Conservation (phyloP, 2,329 filamentous ascomycete genomes). For the Fusarium neocosmosporiellum region DNA sequence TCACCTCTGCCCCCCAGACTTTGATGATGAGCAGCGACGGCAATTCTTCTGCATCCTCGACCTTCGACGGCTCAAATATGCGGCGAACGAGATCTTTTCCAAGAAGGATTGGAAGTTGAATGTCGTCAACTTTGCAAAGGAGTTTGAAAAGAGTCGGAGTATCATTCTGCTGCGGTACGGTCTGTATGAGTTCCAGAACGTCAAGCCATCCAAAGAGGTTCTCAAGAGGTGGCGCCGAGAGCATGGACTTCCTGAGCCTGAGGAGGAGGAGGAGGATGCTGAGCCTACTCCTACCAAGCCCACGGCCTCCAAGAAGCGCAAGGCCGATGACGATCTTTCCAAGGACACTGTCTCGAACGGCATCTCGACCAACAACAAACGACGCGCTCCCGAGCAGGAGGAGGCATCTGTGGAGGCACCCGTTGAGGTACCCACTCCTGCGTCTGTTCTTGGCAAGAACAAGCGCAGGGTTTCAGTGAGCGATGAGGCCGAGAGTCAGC, state of each 20-base stretch:
- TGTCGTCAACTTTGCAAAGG: constrained; percentile 71
- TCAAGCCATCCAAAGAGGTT: constrained; percentile 68
- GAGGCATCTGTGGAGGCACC: constrained; percentile 52
- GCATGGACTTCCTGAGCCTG: constrained; percentile 63
- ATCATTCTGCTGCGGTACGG: constrained; percentile 71
- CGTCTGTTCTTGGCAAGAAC: constrained; percentile 55
- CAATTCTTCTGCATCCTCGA: constrained; percentile 74
- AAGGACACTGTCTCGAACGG: constrained; percentile 51
- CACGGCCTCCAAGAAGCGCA: constrained; percentile 63
- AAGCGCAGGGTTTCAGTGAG: constrained; percentile 64
- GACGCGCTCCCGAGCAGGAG: constrained; percentile 57
- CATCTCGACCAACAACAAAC: constrained; percentile 57
- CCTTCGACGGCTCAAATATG: constrained; percentile 70
- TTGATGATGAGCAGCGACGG: constrained; percentile 68
- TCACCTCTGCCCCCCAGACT: constrained; percentile 66
- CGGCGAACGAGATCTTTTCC: constrained; percentile 69
- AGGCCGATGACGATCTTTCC: constrained; percentile 64
- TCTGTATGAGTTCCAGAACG: constrained; percentile 71
- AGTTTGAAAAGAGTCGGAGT: constrained; percentile 72
- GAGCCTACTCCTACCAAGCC: constrained; percentile 48
- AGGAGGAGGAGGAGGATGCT: constrained; percentile 57
- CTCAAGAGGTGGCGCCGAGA: constrained; percentile 69
- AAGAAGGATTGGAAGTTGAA: constrained; percentile 73
- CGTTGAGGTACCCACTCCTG: constrained; percentile 35
- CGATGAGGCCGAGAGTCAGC: constrained; percentile 61